A percentile compares a stretch with the other conserved stretches of the same genome.
Evolutionary conservation across 225 moss, liverwort and hornwort species (phyloP).

Genomic region (Straminergon stramineum): DNA sequence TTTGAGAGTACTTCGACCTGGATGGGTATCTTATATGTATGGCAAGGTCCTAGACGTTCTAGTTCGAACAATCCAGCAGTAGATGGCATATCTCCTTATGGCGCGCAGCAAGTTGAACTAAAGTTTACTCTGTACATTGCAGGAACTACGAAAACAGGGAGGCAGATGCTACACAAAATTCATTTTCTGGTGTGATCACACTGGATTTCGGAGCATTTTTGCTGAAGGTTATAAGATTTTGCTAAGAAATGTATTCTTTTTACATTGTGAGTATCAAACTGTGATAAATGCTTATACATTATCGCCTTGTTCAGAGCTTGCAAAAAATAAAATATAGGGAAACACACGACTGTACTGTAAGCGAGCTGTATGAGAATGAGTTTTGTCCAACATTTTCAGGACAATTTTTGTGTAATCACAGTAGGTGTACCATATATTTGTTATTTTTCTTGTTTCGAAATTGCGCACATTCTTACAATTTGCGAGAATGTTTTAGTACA

Average conservation of each 20-base stretch:
- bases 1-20: not conserved
- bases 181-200: constrained; percentile 10
- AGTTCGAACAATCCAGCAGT: not conserved
- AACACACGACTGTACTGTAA: not conserved
- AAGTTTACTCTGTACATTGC: not conserved
- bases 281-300: constrained; percentile 1
- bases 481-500: not conserved
- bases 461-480: not conserved
- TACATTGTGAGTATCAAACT: constrained; percentile 15
- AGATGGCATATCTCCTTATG: not conserved
- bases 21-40: not conserved
- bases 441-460: not conserved
- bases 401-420: not conserved
- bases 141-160: constrained; percentile 7
- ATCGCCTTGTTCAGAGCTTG: constrained; percentile 11
- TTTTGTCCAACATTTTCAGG: not conserved
- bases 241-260: constrained; percentile 12
- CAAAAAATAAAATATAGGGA: not conserved
- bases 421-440: not conserved
- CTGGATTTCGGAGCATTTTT: constrained; percentile 17
- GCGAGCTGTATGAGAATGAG: constrained; percentile 6
- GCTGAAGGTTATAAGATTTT: constrained; percentile 17
- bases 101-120: not conserved
- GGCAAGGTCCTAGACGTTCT: not conserved
- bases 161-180: constrained; percentile 5